Base-by-base conservation (phyloP, 176 grass and related monocot species). In the Oryza brachyantha region DNA sequence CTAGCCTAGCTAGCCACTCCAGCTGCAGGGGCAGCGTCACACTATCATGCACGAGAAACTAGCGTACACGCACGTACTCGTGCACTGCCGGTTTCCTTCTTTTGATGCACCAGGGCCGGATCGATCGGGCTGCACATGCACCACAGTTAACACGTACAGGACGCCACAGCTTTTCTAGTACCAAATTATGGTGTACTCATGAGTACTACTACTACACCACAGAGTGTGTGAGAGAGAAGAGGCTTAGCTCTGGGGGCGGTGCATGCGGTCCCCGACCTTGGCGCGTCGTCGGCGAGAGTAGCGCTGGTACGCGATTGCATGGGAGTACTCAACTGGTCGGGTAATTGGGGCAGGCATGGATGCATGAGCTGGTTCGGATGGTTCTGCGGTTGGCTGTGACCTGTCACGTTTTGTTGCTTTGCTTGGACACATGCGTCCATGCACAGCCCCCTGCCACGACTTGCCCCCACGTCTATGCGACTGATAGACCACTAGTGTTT, bases 371-470 rank as follows among this genome's bases (percentile, higher is more conserved):
- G 78, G 29, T 55, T 41, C 32, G 71, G 76, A 34, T 83, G 85
- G 66, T 83, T 76, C 73, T 46, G 85, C 52, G 5, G 21, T 26
- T 38, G 29, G 63, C 58, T 65, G 41, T 82, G 79, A 59, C 60
- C 66, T 58, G 73, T 73, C 85, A 72, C 36, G 10, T 28, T 72
- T 73, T 78, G 74, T 87, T 73, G 48, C 74, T 73, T 78, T 73
- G 85, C 73, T 66, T 87, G 58, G 73, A 66, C 79, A 21, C 66
- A 73, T 36, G n/a, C n/a, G n/a, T n/a, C n/a, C n/a, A n/a, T n/a
- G 17, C 45, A 80, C 37, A 21, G 35, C 25, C 25, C 35, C 66
- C n/a, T 57, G 50, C 66, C 26, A 29, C 26, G 4, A 13, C 61
- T 27, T 58, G 21, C 16, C 12, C 12, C 39, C 67, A 71, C 42